Evolutionary conservation across 2,329 filamentous ascomycete species (phyloP), one percentile per base, ranked within the genome.

Genomic region (Falciphora oryzae): DNA sequence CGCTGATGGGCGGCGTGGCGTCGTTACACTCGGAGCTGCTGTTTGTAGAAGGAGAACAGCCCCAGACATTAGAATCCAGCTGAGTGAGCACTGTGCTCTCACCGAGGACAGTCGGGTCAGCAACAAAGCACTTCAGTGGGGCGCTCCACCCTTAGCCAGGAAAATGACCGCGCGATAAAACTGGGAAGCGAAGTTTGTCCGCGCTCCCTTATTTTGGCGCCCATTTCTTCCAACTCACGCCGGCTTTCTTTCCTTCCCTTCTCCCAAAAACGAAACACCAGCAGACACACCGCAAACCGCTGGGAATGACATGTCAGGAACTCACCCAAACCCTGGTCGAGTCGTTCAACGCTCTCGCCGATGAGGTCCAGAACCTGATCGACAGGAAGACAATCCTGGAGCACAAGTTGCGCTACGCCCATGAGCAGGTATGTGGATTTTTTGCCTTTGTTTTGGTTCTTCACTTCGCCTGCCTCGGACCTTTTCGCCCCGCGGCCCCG

Each of bases 381-480:
- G 86, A 89, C 73, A 82, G 83, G 69, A 88, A 88, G 72, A 87
- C 83, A 32, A 83, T 89, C 64, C 77, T 89, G 66, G 85, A 89
- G 76, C 85, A 89, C 75, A 89, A 89, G 75, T 78, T 89, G 69
- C 81, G 84, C 63, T 89, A 85, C 76, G 86, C 86, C 38, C 85
- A 88, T 69, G 85, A 88, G 73, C 85, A 88, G 81, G 86, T 89
- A 81, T 74, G 83, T 72, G 38, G 66, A 63, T 67, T 66, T 53
- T 60, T 65, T 65, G 66, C 64, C 22, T 31, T 38, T 63, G 60
- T 64, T 61, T 58, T 63, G 50, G 32, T 16, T 25, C 18, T 57
- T 31, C 59, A 29, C 58, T 57, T 29, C 61, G 32, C 57, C 27
- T 57, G 63, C 29, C 27, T 44, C 59, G 32, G 61, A n/a, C 5